Evolutionary conservation across 1,139 yeast genomes (phyloP), one percentile per base, ranked within the genome.

Genomic region (Suhomyces bolitotheri): DNA sequence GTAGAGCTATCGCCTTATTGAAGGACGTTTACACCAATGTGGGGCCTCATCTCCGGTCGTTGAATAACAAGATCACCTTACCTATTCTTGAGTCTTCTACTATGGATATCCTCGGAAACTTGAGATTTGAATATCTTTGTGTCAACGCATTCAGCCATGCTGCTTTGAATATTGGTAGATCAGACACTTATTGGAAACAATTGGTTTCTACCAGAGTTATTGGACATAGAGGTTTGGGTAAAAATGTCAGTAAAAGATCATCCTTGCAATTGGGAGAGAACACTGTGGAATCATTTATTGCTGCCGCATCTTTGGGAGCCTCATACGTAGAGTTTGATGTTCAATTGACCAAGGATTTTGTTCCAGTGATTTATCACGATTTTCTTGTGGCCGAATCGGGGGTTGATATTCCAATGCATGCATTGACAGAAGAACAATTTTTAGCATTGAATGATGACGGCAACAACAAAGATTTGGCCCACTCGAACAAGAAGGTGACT

Each of bases 191-290:
- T 60, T 92, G 97, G 97, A 87, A 86, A 55, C 88, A 92, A 24
- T 67, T 88, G 42, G 90, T 84, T 4, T 79, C 94, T 0, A 87
- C 97, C 2, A 73, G 96, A 44, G 96, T 92, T 23, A 92, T 92
- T 62, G 98, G 98, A 2, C 98, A 92, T 56, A 78, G 98, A 53
- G 98, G 98, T 6, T 69, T 89, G 47, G 98, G 98, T 46, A 90
- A 89, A 65, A 92, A 92, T 61, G 67, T 70, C 27, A 75, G 78
- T 44, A 74, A 76, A 31, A 75, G 82, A 35, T 81, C 79, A 45
- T 85, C 96, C 5, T 71, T 92, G 53, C 98, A 92, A 62, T 70
- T 92, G 43, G 98, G 98, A 27, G 98, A 92, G 55, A 92, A 92
- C 55, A 92, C 98, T 0, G 85, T 92, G 22, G 97, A 90, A 54